Base-by-base conservation (phyloP, 495 filamentous ascomycete genomes). In the Neurospora sp. region DNA sequence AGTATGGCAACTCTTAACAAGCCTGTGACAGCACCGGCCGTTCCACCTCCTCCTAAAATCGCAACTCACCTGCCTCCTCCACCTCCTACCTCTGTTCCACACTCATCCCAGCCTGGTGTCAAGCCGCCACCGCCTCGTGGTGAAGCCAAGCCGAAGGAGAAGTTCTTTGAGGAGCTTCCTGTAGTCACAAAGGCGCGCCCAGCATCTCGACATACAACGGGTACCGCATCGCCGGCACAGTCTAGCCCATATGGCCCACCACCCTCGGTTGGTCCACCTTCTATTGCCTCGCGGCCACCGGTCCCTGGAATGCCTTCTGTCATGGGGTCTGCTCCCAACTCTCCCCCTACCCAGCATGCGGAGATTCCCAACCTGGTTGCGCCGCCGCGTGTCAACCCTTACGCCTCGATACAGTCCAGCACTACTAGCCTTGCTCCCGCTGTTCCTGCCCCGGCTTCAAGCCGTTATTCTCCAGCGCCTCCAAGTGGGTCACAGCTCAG, bases 101-200 rank as follows among this genome's bases (percentile, higher is more conserved):
- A 79, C 53, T 78, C 79, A n/a, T 76, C 73, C 40, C 81, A 73
- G 37, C 76, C 76, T 53, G 40, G 70, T 70, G 69, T 71, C n/a
- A 75, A 77, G 31, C 81, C 78, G 68, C 40, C 74, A 41, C 70
- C 75, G 2, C 72, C 77, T 65, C 80, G 72, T 78, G 79, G 70
- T 77, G 53, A 10, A 65, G 77, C 77, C 74, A 83, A 78, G 72
- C 75, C 77, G 40, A 81, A 84, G 65, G 81, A 78, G 71, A 89
- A 88, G 70, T 98, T 98, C 79, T 98, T 94, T 75, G 95, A 97
- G 79, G 96, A 99, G 44, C 85, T 98, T 70, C 96, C 96, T 9
- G 78, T 90, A 72, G 78, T 86, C 44, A 76, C 87, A 72, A 90
- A 86, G 75, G 86, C 90, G 61, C 87, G 86, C 53, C 84, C 86